Conservation (phyloP, 2,329 filamentous ascomycete genomes). For the Penicillium sp. region DNA sequence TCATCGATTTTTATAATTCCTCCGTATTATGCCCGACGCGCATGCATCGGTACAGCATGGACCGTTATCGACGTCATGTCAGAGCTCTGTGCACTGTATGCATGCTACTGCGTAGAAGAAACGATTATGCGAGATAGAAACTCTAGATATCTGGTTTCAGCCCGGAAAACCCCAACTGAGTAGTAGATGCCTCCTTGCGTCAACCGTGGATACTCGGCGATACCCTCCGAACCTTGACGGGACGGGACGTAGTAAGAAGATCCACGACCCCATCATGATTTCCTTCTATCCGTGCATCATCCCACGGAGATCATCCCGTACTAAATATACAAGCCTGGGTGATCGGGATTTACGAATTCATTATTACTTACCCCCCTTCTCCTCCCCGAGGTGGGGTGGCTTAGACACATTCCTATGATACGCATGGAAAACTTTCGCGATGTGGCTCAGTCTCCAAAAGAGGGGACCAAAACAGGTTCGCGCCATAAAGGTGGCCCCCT, state of each 20-base stretch:
- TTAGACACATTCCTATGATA: slow-evolving; percentile 11
- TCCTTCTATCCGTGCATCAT: not conserved
- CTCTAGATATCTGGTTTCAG: not conserved
- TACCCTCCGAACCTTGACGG: slow-evolving; percentile 40
- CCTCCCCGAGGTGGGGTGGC: slow-evolving; percentile 8
- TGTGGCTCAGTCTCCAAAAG: slow-evolving; percentile 21
- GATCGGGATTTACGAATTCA: not conserved
- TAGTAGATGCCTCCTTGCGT: slow-evolving; percentile 29
- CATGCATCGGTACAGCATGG: slow-evolving; percentile 2
- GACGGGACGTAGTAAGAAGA: slow-evolving; percentile 32
- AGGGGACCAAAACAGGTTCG: slow-evolving; percentile 5
- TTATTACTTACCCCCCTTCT: not conserved
- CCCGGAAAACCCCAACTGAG: not conserved
- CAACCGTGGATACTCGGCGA: slow-evolving; percentile 32
- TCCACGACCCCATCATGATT: slow-evolving; percentile 10
- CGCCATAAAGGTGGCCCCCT: slow-evolving; percentile 5
- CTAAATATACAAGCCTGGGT: not conserved
- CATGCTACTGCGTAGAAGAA: not conserved
- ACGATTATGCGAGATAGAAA: not conserved
- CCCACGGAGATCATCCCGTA: slow-evolving; percentile 5
- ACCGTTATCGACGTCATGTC: slow-evolving; percentile 16
- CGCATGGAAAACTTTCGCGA: slow-evolving; percentile 15
- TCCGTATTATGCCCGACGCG: slow-evolving; percentile 16
- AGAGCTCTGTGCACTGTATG: slow-evolving; percentile 10
- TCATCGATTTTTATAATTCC: slow-evolving; percentile 1